Conservation (phyloP, 768 basidiomycete species). For the Russula sp. region DNA sequence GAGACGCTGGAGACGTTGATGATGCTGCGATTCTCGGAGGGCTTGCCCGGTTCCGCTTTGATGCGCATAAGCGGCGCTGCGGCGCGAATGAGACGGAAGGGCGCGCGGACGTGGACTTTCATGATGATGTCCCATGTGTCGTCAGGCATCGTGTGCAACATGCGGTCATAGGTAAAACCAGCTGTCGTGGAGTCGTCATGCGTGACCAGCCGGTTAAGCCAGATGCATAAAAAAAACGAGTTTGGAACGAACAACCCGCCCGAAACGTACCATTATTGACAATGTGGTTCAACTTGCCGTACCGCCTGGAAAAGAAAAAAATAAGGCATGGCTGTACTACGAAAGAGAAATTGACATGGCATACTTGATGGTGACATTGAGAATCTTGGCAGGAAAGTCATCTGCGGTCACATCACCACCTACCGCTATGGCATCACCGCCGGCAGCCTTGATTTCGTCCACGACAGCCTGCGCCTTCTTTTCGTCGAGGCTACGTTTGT, state of each 20-base stretch:
- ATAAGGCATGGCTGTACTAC: neutral
- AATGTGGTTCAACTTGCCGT: conserved; percentile 84
- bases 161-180: conserved; percentile 80
- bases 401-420: conserved; percentile 80
- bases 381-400: conserved; percentile 75
- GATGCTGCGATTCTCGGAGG: conserved; percentile 62
- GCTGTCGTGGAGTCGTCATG: conserved; percentile 44
- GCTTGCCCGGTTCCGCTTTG: conserved; percentile 55
- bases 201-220: conserved; percentile 4
- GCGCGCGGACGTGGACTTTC: conserved; percentile 82
- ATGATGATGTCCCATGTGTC: conserved; percentile 78
- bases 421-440: conserved; percentile 72
- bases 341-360: conserved; percentile 34
- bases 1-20: conserved; percentile 79
- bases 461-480: conserved; percentile 63
- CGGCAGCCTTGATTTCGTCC: conserved; percentile 66
- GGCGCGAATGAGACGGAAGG: conserved; percentile 79
- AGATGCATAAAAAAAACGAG: neutral
- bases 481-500: conserved; percentile 58
- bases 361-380: conserved; percentile 72
- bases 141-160: conserved; percentile 85
- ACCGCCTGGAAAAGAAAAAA: conserved; percentile 48
- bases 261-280: conserved; percentile 66
- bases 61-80: conserved; percentile 83
- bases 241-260: neutral